Evolutionary conservation across 257 asterid species (phyloP), one percentile per base, ranked within the genome.

Genomic region (Haberlea rhodopensis): DNA sequence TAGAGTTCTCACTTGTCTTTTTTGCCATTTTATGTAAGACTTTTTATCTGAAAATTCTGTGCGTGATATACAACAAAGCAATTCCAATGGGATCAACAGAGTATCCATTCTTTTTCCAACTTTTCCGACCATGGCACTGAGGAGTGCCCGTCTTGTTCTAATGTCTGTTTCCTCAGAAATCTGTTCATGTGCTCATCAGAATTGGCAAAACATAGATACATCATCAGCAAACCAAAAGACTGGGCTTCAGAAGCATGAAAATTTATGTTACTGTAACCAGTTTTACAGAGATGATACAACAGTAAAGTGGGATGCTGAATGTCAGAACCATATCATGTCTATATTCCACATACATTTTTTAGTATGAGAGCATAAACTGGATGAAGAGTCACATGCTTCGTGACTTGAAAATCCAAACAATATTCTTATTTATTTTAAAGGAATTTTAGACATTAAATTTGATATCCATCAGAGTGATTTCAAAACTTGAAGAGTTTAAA

Each of bases 31-130:
- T 72, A 92, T 85, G 65, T 92, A 92, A 32, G 97, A 71, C 76
- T 89, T 92, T 84, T 89, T 92, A 82, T 92, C 99, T 4, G 99
- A 83, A 70, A 92, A 89, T 61, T 92, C 97, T 4, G 94, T 80
- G 24, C 97, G 91, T 55, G 99, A 89, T 76, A 92, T 89, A 81
- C 99, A 89, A 68, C 95, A 89, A 66, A 92, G 70, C 72, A 92
- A 67, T 70, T 92, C 99, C 84, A 92, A 68, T 1, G 99, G 99
- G 61, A 92, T 87, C 84, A 92, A 71, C 70, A 92, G 79, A 64
- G 94, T 73, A 68, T 92, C 97, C 97, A 92, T 92, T 78, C 99
- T 87, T 76, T 92, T 92, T 27, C 96, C 99, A 70, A 84, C 95
- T 84, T 89, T 89, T 66, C 99, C 99, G 51, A 81, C 89, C 96